A percentile compares a stretch with the other conserved stretches of the same genome.
Conservation (phyloP, 352 stramenopile genomes). For the Pythium rishiriense region DNA sequence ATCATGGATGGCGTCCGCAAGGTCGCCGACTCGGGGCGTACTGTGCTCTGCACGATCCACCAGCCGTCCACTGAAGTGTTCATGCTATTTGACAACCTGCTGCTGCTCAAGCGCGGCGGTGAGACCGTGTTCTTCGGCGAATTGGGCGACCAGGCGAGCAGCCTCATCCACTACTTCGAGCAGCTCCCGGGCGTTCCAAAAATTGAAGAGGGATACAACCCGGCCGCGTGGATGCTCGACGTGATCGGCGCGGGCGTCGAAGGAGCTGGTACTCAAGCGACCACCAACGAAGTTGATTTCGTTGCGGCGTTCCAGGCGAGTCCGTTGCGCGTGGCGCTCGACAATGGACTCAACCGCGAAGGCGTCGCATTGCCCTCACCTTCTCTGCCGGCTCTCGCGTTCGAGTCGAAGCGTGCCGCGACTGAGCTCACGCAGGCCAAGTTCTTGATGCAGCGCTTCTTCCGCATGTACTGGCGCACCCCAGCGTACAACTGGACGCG, state of each 20-base stretch:
- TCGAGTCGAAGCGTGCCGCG: constrained; percentile 27
- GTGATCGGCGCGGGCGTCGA: constrained; percentile 27
- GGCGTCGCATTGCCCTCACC: constrained; percentile 14
- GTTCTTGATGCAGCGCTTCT: constrained; percentile 26
- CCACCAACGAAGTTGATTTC: constrained; percentile 10
- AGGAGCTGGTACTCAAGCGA: not conserved
- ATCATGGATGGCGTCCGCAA: constrained; percentile 55
- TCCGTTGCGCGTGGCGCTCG: constrained; percentile 2
- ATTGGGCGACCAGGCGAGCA: constrained; percentile 15
- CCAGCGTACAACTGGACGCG: constrained; percentile 73
- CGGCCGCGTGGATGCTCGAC: constrained; percentile 36
- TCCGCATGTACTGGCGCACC: constrained; percentile 37
- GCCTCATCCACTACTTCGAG: constrained; percentile 34
- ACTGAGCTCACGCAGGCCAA: constrained; percentile 20
- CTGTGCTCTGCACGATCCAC: constrained; percentile 88
- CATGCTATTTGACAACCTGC: constrained; percentile 71
- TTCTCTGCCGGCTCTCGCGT: constrained; percentile 16
- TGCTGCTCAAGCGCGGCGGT: constrained; percentile 57
- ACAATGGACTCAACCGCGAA: constrained; percentile 13
- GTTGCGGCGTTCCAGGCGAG: constrained; percentile 22
- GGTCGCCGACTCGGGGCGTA: constrained; percentile 53
- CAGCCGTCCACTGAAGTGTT: constrained; percentile 85
- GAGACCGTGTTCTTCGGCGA: constrained; percentile 41
- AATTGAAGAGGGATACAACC: constrained; percentile 55
- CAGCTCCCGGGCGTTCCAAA: constrained; percentile 32